Evolutionary conservation across 2,329 filamentous ascomycete genomes (phyloP), one percentile per base, ranked within the genome.

Genomic region (Monosporascus sp.): DNA sequence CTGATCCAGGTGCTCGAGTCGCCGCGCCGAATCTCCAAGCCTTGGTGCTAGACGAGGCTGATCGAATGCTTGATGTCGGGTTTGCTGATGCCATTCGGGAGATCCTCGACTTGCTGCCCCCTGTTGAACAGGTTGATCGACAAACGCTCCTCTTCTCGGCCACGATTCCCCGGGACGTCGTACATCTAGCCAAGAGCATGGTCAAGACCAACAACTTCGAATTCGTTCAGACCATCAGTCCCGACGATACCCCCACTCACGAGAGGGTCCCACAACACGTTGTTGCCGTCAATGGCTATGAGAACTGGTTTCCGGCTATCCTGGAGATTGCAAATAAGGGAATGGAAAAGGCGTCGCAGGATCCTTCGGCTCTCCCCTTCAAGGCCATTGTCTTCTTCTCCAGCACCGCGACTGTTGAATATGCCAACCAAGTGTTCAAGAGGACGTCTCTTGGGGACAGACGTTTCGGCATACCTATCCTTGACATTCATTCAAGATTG

Each of bases 141-240:
- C 94, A 99, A 71, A 97, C 92, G 7, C 83, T 99, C 64, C 86
- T 99, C 71, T 97, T 96, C 70, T 97, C 93, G 15, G 94, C 94
- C 45, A 99, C 94, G 11, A 88, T 99, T 35, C 90, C 93, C 46
- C 80, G 81, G 54, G 83, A 91, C 57, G 93, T 99, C 45, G 85
- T 96, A 60, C 74, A 80, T 44, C 81, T 97, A 48, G 93, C 95
- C 41, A 82, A 86, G 55, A 73, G 76, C 60, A 90, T 90, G 60
- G 86, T 97, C 68, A 90, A 92, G 67, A 81, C 83, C 2, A 77
- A 79, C 56, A 80, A 90, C 61, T 97, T 96, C 71, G 84, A 95
- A 67, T 96, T 94, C 64, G 84, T 97, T 55, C 89, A 93, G 70
- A 96, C 90, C n/a, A 88, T 99, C 56, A 76, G 80, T 53, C 83